Conservation (phyloP, 169 alveolate genomes). For the Theileria orientalis region DNA sequence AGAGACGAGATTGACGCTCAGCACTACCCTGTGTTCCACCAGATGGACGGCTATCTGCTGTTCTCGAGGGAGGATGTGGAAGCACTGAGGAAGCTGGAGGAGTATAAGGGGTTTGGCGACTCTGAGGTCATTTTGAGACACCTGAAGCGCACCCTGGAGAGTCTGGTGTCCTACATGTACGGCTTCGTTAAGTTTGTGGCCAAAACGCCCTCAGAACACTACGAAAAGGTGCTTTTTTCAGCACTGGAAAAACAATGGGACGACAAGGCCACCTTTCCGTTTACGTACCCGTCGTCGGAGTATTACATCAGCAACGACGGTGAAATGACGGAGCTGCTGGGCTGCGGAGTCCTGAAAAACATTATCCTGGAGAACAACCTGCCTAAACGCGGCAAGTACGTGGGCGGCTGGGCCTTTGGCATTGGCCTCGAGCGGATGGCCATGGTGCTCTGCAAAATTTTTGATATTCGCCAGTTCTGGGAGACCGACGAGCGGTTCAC, state of each 20-base stretch:
- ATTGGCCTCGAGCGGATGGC: conserved; percentile 90
- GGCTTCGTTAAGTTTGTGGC: conserved; percentile 44
- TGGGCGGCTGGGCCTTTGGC: conserved; percentile 93
- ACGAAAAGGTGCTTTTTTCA: not conserved
- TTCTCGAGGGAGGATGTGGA: conserved; percentile 43
- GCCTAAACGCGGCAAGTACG: not conserved
- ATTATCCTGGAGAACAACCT: conserved; percentile 75
- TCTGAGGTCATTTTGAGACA: conserved; percentile 41
- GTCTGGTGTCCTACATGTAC: conserved; percentile 75
- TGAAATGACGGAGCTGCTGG: conserved; percentile 87
- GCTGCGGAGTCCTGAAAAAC: conserved; percentile 88
- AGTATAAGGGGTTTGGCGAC: not conserved
- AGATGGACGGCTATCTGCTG: conserved; percentile 82
- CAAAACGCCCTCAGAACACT: not conserved
- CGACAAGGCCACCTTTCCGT: conserved; percentile 86
- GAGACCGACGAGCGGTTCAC: conserved; percentile 84
- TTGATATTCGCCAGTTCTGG: conserved; percentile 92
- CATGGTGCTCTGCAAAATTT: conserved; percentile 84
- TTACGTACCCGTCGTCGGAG: conserved; percentile 90
- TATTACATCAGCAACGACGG: conserved; percentile 77
- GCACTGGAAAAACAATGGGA: conserved; percentile 84
- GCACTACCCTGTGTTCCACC: conserved; percentile 93
- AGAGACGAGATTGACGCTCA: conserved; percentile 89
- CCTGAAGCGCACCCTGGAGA: conserved; percentile 76
- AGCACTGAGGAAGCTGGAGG: conserved; percentile 25